Conservation (phyloP, 176 grass and related monocot genomes). For the Avena sativa region DNA sequence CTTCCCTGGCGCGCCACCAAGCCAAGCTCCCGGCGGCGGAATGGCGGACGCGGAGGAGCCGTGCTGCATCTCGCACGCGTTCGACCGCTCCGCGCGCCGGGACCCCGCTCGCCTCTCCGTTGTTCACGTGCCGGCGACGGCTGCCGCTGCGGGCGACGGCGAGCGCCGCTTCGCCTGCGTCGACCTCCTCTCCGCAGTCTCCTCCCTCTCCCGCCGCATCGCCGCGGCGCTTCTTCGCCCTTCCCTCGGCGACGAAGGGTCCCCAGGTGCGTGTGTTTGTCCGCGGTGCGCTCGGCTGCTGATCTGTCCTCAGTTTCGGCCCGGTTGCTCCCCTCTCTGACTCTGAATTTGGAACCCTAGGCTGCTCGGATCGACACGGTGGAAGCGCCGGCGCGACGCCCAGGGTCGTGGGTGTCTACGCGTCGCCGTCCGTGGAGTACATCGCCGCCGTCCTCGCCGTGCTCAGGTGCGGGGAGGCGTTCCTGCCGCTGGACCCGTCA, state of each 20-base stretch:
- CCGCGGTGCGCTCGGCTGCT: neutral
- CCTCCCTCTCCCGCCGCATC: conserved; percentile 57
- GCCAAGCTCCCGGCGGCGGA: neutral
- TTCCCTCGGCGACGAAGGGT: neutral
- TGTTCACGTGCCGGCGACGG: conserved; percentile 36
- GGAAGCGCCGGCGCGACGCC: conserved; percentile 30
- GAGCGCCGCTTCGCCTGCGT: conserved; percentile 52
- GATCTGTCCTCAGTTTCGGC: neutral
- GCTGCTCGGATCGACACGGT: neutral
- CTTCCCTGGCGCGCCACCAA: neutral
- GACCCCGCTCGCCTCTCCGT: conserved; percentile 35
- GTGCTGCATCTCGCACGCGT: conserved; percentile 85
- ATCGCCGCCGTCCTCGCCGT: conserved; percentile 66
- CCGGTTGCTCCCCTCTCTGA: neutral
- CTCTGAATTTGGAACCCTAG: conserved; percentile 12
- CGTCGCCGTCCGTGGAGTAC: conserved; percentile 71
- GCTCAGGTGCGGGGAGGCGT: conserved; percentile 73
- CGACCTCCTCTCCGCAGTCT: conserved; percentile 53
- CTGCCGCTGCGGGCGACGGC: neutral
- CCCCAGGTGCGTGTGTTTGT: conserved; percentile 35
- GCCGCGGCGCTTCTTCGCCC: conserved; percentile 23
- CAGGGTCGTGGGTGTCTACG: conserved; percentile 61
- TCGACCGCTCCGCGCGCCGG: conserved; percentile 45
- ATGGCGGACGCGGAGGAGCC: conserved; percentile 27
- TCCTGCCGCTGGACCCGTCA: conserved; percentile 81